phyloP scores from a whole-genome alignment of 2,329 filamentous ascomycete genomes.

The Aureobasidium musti region DNA sequence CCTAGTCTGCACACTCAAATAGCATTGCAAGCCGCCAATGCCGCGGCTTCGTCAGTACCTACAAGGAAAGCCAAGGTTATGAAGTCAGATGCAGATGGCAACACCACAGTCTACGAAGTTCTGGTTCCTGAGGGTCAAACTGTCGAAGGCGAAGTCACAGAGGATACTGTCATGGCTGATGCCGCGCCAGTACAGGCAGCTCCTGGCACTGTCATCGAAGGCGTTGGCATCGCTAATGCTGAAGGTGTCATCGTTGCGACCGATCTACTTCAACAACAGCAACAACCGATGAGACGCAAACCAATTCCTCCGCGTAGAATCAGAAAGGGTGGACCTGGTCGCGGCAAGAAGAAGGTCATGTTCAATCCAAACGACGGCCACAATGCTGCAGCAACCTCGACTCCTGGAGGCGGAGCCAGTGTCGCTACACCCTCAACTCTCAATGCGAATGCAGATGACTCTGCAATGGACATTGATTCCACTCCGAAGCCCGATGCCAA shows the following conservation, averaged over 20 bases:
- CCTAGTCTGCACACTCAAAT: slow-evolving; percentile 53
- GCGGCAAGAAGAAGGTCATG: slow-evolving; percentile 74
- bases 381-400: slow-evolving; percentile 43
- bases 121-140: slow-evolving; percentile 76
- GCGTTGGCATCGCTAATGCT: slow-evolving; percentile 60
- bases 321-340: slow-evolving; percentile 70
- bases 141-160: slow-evolving; percentile 78
- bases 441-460: slow-evolving; percentile 48
- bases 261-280: slow-evolving; percentile 48
- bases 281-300: slow-evolving; percentile 60
- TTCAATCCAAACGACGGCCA: slow-evolving; percentile 53
- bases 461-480: slow-evolving; percentile 41
- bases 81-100: slow-evolving; percentile 74
- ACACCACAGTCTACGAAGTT: slow-evolving; percentile 80
- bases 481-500: slow-evolving; percentile 47
- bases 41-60: slow-evolving; percentile 37
- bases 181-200: slow-evolving; percentile 53
- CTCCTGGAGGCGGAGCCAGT: slow-evolving; percentile 40
- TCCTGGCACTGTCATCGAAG: slow-evolving; percentile 61
- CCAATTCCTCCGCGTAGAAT: slow-evolving; percentile 80
- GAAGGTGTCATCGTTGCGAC: slow-evolving; percentile 61
- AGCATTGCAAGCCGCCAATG: slow-evolving; percentile 32
- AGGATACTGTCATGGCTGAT: slow-evolving; percentile 52
- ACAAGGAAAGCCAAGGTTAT: slow-evolving; percentile 81
- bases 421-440: slow-evolving; percentile 40